These are phyloP conservation scores for Wickerhamomyces mucosus DNA, from an alignment of 805 yeast genomes.

Conservation along the genomic window DNA sequence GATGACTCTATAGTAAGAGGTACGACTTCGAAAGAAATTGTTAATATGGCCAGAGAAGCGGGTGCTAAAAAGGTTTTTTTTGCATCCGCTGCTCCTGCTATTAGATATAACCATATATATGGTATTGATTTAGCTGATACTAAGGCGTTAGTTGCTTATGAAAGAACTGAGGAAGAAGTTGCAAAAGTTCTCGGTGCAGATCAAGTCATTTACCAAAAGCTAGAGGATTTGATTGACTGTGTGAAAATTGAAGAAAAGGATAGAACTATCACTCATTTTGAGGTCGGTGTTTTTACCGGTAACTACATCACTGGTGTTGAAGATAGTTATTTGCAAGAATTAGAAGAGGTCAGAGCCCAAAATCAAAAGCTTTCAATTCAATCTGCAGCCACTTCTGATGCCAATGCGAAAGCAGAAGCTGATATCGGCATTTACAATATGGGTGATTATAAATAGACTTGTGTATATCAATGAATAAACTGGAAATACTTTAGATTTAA, in stretches of 20 bases:
- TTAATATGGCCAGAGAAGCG: conserved; percentile 97
- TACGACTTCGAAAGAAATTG: conserved; percentile 93
- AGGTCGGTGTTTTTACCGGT: conserved; percentile 96
- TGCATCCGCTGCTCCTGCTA: conserved; percentile 98
- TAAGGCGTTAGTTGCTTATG: conserved; percentile 83
- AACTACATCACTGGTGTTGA: conserved; percentile 91
- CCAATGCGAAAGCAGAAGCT: conserved; percentile 71
- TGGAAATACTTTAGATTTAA: too few relatives aligned
- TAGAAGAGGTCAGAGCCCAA: conserved; percentile 74
- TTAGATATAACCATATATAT: conserved; percentile 89
- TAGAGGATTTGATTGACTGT: conserved; percentile 76
- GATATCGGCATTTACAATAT: conserved; percentile 54
- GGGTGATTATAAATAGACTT: conserved; percentile 47
- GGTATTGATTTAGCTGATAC: conserved; percentile 97
- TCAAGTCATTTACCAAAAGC: conserved; percentile 76
- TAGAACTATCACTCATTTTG: conserved; percentile 52
- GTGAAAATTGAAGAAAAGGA: conserved; percentile 31
- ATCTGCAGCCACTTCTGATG: conserved; percentile 29
- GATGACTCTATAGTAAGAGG: conserved; percentile 98
- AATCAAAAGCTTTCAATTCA: conserved; percentile 46
- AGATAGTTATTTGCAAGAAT: conserved; percentile 67
- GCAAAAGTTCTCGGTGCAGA: conserved; percentile 82
- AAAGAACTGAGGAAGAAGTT: conserved; percentile 65
- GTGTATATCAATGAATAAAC: too few relatives aligned
- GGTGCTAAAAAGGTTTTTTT: conserved; percentile 94